Evolutionary conservation across 352 stramenopile genomes (phyloP).

Genomic region (Phytophthora brassicae): DNA sequence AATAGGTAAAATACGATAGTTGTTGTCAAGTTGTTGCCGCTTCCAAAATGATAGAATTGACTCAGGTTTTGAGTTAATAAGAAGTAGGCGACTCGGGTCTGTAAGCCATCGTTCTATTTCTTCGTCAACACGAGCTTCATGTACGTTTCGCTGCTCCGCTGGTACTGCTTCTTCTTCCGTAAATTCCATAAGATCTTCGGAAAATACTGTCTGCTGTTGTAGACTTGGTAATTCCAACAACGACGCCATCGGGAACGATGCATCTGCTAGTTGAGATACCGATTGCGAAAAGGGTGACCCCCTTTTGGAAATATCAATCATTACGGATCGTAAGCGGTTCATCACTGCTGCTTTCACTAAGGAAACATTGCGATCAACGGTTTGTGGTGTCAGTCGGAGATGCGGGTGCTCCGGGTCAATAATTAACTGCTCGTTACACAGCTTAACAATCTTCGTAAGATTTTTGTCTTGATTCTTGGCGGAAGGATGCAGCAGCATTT

Average conservation of each 20-base stretch:
- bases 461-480: conserved; percentile 9
- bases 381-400: not conserved
- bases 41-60: conserved; percentile 4
- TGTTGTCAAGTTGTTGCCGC: not conserved
- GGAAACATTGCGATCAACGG: not conserved
- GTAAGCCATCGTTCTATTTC: conserved; percentile 12
- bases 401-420: no score
- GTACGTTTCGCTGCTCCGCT: not conserved
- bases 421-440: conserved; percentile 12
- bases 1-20: not conserved
- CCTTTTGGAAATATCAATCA: not conserved
- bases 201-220: not conserved
- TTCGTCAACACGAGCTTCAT: conserved; percentile 10
- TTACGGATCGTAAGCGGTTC: not conserved
- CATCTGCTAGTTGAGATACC: not conserved
- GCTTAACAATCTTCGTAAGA: not conserved
- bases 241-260: not conserved
- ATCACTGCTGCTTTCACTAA: conserved; percentile 9
- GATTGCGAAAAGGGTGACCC: no score
- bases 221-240: not conserved
- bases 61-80: not conserved
- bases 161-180: not conserved
- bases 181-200: not conserved
- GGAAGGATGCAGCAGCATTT: conserved; percentile 10
- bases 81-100: not conserved